Base-by-base conservation (phyloP, 352 stramenopile species). In the Aphanomyces stellatus region DNA sequence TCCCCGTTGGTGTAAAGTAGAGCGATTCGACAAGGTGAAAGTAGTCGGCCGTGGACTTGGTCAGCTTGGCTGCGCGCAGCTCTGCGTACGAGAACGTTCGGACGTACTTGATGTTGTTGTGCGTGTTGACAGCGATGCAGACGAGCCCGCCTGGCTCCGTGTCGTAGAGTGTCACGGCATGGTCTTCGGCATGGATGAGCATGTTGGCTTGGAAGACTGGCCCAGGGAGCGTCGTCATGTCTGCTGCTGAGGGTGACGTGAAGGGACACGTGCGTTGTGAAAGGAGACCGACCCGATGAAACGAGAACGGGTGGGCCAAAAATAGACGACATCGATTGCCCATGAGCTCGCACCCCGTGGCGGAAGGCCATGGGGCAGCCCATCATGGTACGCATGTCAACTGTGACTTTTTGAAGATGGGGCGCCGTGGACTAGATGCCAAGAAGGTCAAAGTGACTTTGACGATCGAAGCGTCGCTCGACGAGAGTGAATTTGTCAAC, bases 121-220 rank as follows among this genome's bases (percentile, higher is more conserved):
- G 22, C 37, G 70, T 65, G 8, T 68, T 80, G 4, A 78, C 73
- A 22, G 74, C 67, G 33, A 72, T 66, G 43, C 83, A 75, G 27
- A 81, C 73, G 17, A 94, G 70, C 11, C 83, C 81, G 8, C 76
- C 75, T 31, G 91, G 71, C 31, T 80, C 84, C 25, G 78, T 78
- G 37, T 82, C 82, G 57, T 90, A 80, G 27, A 94, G 75, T 33
- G 91, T 78, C 31, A 93, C 84, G 27, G 91, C 67, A 57, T 78
- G 76, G 53, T 91, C 78, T 31, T 93, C 82, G 60, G 15, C 60
- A 2, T 53, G 24, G 27, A 67, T 30, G 60, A 57, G 49, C 19
- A 67, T 15, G 31, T 46, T 57, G 11, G 46, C 48, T 13, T 33
- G 48, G 60, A 57, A 67, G 33, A 64, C 33, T 24, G 33, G 30